phyloP scores from a whole-genome alignment of 2,329 filamentous ascomycete genomes.

The Davidsoniella eucalypti region DNA sequence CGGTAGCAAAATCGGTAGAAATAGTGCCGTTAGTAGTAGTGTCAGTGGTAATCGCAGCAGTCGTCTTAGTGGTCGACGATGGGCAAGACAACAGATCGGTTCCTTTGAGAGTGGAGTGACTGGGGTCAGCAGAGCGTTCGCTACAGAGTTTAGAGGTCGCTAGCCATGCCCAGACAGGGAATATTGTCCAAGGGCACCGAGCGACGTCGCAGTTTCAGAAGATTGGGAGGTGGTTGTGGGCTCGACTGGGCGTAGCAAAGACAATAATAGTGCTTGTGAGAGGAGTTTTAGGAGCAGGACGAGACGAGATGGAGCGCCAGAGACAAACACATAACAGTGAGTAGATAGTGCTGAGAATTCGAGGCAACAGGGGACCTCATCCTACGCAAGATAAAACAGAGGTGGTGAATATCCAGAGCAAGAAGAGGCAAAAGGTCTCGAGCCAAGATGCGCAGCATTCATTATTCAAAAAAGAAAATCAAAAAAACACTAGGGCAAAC shows the following conservation, averaged over 20 bases:
- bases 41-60: neutral
- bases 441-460: no score
- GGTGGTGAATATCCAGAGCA: no score
- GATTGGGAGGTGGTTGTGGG: neutral
- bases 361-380: neutral
- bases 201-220: neutral
- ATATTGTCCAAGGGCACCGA: slow-evolving; percentile 1
- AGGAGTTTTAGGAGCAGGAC: no score
- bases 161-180: slow-evolving; percentile 2
- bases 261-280: no score
- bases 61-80: slow-evolving; percentile 1
- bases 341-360: neutral
- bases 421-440: no score
- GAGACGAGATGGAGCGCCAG: neutral
- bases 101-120: slow-evolving; percentile 6
- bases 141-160: neutral
- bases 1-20: no score
- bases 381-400: no score
- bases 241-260: neutral
- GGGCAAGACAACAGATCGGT: slow-evolving; percentile 1
- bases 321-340: neutral
- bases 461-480: no score
- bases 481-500: no score
- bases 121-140: slow-evolving; percentile 5
- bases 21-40: neutral